Conservation (phyloP, 106 monocot genomes). For the Apostasia shenzhenica region DNA sequence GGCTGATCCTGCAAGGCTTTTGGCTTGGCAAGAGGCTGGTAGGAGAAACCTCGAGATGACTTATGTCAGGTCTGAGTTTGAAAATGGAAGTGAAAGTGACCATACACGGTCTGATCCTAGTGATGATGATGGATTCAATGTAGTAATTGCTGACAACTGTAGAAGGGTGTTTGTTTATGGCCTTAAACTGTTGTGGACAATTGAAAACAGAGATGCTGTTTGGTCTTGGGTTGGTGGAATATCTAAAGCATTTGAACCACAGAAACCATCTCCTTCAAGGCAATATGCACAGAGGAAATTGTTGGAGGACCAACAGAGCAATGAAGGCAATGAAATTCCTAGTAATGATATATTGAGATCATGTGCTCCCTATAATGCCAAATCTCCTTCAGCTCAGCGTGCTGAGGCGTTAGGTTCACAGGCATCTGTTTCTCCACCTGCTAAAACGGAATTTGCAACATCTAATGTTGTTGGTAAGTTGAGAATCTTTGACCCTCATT, state of each 20-base stretch:
- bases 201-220: constrained; percentile 94
- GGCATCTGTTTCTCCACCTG: constrained; percentile 19
- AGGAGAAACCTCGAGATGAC: constrained; percentile 67
- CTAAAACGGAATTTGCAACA: constrained; percentile 39
- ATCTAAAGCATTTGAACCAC: constrained; percentile 90
- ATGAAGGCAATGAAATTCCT: constrained; percentile 26
- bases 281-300: constrained; percentile 84
- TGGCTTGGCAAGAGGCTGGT: constrained; percentile 78
- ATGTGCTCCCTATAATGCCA: constrained; percentile 18
- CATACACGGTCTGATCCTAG: constrained; percentile 73
- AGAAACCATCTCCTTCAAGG: constrained; percentile 92
- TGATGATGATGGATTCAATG: constrained; percentile 98
- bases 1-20: constrained; percentile 76
- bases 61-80: constrained; percentile 63
- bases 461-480: constrained; percentile 30
- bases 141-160: constrained; percentile 92
- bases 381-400: constrained; percentile 26
- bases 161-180: constrained; percentile 90
- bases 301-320: constrained; percentile 36
- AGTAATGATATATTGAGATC: constrained; percentile 25
- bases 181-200: constrained; percentile 89
- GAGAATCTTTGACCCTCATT: neutral
- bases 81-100: constrained; percentile 79
- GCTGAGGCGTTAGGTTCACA: constrained; percentile 18
- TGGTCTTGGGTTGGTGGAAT: constrained; percentile 85